Conservation (phyloP, 2,329 filamentous ascomycete species). For the Paraphaeosphaeria minitans region DNA sequence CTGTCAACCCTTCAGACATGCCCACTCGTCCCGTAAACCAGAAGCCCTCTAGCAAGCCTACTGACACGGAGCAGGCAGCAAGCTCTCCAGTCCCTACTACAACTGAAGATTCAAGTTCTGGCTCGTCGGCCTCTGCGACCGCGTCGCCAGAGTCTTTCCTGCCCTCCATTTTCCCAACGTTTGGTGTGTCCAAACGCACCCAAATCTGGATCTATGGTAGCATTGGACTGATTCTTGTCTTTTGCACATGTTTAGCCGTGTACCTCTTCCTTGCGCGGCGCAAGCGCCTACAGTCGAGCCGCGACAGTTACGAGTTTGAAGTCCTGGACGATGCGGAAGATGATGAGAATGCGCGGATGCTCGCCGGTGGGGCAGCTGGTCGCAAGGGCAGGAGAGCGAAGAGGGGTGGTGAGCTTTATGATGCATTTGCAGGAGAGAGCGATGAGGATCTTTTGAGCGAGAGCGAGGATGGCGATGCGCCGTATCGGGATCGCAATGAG, state of each 20-base stretch:
- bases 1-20: constrained; percentile 53
- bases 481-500: constrained; percentile 39
- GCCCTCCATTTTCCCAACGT: constrained; percentile 86
- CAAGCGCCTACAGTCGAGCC: constrained; percentile 73
- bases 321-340: constrained; percentile 82
- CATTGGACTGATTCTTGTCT: constrained; percentile 79
- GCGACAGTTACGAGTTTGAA: constrained; percentile 92
- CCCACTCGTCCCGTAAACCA: constrained; percentile 62
- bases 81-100: constrained; percentile 27
- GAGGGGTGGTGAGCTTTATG: constrained; percentile 89
- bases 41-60: constrained; percentile 62
- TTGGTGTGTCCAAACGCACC: constrained; percentile 83
- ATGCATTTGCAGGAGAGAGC: constrained; percentile 94
- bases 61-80: constrained; percentile 29
- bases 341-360: constrained; percentile 58
- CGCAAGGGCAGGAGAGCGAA: constrained; percentile 56
- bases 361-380: constrained; percentile 41
- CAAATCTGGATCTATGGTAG: constrained; percentile 95
- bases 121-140: constrained; percentile 26
- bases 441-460: constrained; percentile 69
- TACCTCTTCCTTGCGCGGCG: constrained; percentile 83
- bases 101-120: constrained; percentile 24
- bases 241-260: constrained; percentile 78
- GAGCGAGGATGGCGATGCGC: constrained; percentile 48
- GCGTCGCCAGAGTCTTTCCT: constrained; percentile 61